A percentile compares a stretch with the other conserved stretches of the same genome.
Conservation (phyloP, 495 filamentous ascomycete genomes). For the Lasiosphaeria ovina region DNA sequence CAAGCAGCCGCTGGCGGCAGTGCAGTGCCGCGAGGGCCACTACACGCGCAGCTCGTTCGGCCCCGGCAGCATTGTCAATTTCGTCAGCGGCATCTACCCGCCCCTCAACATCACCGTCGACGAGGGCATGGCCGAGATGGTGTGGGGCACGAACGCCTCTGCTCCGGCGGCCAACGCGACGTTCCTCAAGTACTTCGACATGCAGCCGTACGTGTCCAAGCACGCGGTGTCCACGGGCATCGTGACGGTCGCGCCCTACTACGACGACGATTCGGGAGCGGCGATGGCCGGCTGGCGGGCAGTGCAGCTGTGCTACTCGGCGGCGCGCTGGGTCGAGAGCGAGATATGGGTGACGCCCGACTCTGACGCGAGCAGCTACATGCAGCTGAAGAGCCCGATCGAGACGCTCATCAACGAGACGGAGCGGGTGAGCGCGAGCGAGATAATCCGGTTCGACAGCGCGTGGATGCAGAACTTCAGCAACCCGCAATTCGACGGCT, state of each 20-base stretch:
- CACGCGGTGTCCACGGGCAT: background rate
- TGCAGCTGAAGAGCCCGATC: background rate
- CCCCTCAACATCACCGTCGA: background rate
- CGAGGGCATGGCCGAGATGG: background rate
- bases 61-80: background rate
- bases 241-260: background rate
- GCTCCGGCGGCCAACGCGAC: background rate
- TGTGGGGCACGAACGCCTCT: background rate
- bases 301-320: background rate
- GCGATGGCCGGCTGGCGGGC: background rate
- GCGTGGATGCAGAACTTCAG: background rate
- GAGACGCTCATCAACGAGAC: conserved; percentile 3
- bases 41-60: background rate
- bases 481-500: background rate
- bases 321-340: background rate
- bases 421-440: background rate
- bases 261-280: background rate
- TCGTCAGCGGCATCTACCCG: background rate
- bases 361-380: background rate
- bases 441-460: background rate
- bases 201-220: background rate
- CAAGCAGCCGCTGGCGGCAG: background rate
- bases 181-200: background rate
- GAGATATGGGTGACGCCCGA: background rate
- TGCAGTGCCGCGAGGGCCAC: conserved; percentile 1